Conservation (phyloP, 495 filamentous ascomycete species). For the Talaromyces proteolyticus region DNA sequence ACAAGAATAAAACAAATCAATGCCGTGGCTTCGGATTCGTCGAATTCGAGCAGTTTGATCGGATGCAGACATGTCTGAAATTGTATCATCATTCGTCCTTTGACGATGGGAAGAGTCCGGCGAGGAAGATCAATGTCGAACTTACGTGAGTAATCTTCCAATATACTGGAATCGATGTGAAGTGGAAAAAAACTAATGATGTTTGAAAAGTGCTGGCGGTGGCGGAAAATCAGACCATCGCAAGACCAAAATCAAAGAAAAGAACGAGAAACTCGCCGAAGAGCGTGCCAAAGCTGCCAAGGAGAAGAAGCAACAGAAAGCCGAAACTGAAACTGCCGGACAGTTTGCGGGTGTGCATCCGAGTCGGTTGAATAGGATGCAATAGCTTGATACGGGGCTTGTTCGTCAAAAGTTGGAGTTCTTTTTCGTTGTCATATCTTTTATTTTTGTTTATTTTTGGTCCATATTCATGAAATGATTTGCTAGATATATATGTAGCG, state of each 20-base stretch:
- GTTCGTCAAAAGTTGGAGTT: neutral
- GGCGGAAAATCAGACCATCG: constrained; percentile 72
- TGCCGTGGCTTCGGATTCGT: constrained; percentile 88
- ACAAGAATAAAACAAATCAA: constrained; percentile 60
- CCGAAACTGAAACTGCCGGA: constrained; percentile 24
- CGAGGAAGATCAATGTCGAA: constrained; percentile 84
- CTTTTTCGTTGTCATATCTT: no score
- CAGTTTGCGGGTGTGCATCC: constrained; percentile 50
- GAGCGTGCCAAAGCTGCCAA: constrained; percentile 58
- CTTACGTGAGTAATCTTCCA: constrained; percentile 57
- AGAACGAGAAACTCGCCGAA: constrained; percentile 85
- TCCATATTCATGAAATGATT: no score
- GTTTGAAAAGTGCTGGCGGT: constrained; percentile 53
- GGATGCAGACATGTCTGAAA: constrained; percentile 90
- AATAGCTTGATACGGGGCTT: no score
- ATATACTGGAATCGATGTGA: neutral
- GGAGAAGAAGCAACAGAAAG: constrained; percentile 43
- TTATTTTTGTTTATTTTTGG: no score
- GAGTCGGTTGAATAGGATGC: constrained; percentile 48
- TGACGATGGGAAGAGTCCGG: constrained; percentile 55
- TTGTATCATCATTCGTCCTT: constrained; percentile 84
- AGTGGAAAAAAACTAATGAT: constrained; percentile 4
- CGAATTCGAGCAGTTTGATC: constrained; percentile 83
- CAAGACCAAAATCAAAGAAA: constrained; percentile 68
- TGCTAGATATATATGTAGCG: no score